Evolutionary conservation across 768 basidiomycete species (phyloP), one percentile per base, ranked within the genome.

Genomic region (Russula vinacea): DNA sequence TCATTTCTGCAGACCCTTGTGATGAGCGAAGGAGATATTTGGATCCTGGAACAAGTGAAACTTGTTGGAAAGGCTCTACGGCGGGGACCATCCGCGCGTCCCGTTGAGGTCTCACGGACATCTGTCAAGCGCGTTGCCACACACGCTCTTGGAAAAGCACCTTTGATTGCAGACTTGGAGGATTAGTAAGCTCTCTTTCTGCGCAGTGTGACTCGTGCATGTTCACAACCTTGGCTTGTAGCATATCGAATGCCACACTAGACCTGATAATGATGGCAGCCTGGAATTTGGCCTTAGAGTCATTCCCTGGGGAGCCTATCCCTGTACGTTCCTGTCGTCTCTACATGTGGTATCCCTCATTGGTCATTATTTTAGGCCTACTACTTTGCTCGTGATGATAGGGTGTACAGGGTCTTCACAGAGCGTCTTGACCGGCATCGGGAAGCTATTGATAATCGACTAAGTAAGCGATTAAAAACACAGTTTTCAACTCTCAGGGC

Each of bases 11-110:
- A 98, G 76, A 93, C 93, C 17, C 78, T 98, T 40, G 85, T 98
- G 69, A 98, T 98, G 95, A 93, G 90, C 61, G 94, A 97, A 78
- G 95, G 95, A 17, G 91, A 95, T 69, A 82, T 84, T 66, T 97
- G 92, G 91, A 83, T 98, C n/a, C 78, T 78, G 62, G 81, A 84
- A 2, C 84, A 93, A 64, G 82, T 86, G 4, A 80, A 83, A 19
- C 84, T 84, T 52, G 78, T 94, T 59, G 81, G 85, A 0, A 81
- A 87, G 49, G 87, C 92, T 3, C 77, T 97, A 61, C 83, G 84
- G 49, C 78, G 82, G 1, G 88, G 88, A 0, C 81, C 83, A 17
- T 80, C 79, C 57, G 88, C 87, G 1, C 81, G 84, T 67, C 94
- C 95, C 2, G 93, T 97, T 1, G 74, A 80, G 35, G 81, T 83